Conservation (phyloP, 1,284 basidiomycete genomes). For the Moesziomyces sp. region DNA sequence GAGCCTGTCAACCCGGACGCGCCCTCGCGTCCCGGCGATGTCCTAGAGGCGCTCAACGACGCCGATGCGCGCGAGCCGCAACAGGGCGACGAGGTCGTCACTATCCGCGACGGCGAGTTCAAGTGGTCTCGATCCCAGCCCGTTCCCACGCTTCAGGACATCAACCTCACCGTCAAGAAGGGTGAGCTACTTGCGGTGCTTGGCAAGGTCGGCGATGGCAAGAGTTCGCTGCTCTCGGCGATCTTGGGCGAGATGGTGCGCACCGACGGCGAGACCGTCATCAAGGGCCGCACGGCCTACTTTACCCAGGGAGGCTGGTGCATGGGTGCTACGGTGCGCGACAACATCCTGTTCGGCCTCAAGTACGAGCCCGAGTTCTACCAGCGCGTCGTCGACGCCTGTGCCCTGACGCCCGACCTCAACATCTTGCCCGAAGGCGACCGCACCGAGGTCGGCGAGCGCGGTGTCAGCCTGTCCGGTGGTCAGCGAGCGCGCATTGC, state of each 20-base stretch:
- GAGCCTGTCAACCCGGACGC: conserved; percentile 19
- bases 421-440: conserved; percentile 79
- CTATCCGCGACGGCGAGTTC: conserved; percentile 66
- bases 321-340: conserved; percentile 79
- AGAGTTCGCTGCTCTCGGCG: conserved; percentile 61
- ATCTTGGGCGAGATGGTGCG: conserved; percentile 63
- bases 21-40: conserved; percentile 31
- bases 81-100: conserved; percentile 30
- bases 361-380: conserved; percentile 72
- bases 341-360: conserved; percentile 70
- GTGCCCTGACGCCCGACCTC: conserved; percentile 72
- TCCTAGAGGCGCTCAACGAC: conserved; percentile 26
- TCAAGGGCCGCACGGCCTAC: conserved; percentile 73
- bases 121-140: conserved; percentile 75
- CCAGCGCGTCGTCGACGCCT: conserved; percentile 59
- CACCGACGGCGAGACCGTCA: conserved; percentile 56
- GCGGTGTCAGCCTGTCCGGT: conserved; percentile 71
- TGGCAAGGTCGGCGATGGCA: conserved; percentile 65
- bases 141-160: conserved; percentile 49
- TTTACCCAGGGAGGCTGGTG: conserved; percentile 92
- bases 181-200: conserved; percentile 61
- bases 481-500: conserved; percentile 77
- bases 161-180: conserved; percentile 53
- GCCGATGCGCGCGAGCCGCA: conserved; percentile 19
- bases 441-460: conserved; percentile 75